Conservation (phyloP, 768 basidiomycete species). For the Obba rivulosa region DNA sequence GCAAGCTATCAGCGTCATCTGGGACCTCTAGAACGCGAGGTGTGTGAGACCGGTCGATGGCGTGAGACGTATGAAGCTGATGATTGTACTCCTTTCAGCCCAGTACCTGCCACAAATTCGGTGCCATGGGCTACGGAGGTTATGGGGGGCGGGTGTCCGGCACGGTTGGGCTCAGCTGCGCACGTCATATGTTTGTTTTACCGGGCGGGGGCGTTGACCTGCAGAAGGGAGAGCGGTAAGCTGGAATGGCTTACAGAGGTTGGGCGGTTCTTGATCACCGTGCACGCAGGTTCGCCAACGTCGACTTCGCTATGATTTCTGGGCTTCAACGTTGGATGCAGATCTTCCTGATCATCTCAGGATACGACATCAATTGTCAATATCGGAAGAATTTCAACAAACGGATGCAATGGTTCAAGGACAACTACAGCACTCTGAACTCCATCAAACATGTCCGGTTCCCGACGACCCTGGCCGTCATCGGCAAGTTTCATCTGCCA, state of each 20-base stretch:
- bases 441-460: neutral
- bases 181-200: conserved; percentile 11
- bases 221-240: conserved; percentile 15
- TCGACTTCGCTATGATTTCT: conserved; percentile 8
- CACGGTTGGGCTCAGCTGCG: conserved; percentile 9
- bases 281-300: conserved; percentile 6
- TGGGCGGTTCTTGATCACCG: neutral
- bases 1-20: neutral
- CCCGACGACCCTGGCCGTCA: conserved; percentile 1
- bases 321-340: conserved; percentile 8
- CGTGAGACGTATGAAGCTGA: neutral
- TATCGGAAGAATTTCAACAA: conserved; percentile 9
- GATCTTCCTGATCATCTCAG: conserved; percentile 4
- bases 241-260: too few relatives aligned
- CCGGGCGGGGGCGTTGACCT: conserved; percentile 14
- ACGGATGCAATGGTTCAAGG: conserved; percentile 7
- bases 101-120: conserved; percentile 13
- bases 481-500: conserved; percentile 13
- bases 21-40: conserved; percentile 5
- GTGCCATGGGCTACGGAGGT: conserved; percentile 8
- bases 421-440: neutral
- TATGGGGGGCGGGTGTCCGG: conserved; percentile 12
- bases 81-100: neutral
- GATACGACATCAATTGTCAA: conserved; percentile 25
- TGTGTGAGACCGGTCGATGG: neutral